These are phyloP conservation scores for Berkeleyomyces rouxiae DNA, from an alignment of 2,329 filamentous ascomycete genomes.

Conservation along the genomic window DNA sequence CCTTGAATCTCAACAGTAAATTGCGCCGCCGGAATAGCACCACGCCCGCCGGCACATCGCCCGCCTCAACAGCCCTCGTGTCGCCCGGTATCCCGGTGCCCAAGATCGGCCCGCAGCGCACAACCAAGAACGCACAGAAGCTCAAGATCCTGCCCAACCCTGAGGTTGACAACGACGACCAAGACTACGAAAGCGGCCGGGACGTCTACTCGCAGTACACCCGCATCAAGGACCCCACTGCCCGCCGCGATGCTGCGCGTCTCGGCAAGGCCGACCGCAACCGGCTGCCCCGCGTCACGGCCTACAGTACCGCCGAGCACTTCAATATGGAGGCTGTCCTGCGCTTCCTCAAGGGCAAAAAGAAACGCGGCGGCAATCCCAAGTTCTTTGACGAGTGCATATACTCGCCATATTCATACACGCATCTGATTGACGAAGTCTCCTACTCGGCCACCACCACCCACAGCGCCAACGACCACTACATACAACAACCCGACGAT, in stretches of 20 bases:
- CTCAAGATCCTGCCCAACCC: slow-evolving; percentile 91
- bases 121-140: slow-evolving; percentile 90
- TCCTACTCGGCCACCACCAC: slow-evolving; percentile 54
- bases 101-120: slow-evolving; percentile 88
- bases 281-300: slow-evolving; percentile 75
- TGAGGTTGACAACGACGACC: slow-evolving; percentile 58
- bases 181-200: slow-evolving; percentile 76
- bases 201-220: slow-evolving; percentile 98
- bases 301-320: slow-evolving; percentile 85
- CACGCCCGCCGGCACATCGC: slow-evolving; percentile 32
- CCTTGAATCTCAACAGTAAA: slow-evolving; percentile 57
- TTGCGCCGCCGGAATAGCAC: slow-evolving; percentile 66
- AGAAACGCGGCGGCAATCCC: slow-evolving; percentile 64
- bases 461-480: slow-evolving; percentile 21
- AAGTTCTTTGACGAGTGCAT: slow-evolving; percentile 97
- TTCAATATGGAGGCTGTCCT: slow-evolving; percentile 83
- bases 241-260: slow-evolving; percentile 76
- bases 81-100: slow-evolving; percentile 21
- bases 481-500: slow-evolving; percentile 19
- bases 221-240: slow-evolving; percentile 89
- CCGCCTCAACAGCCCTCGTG: slow-evolving; percentile 23
- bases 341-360: slow-evolving; percentile 75
- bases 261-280: slow-evolving; percentile 87
- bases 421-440: slow-evolving; percentile 40
- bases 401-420: slow-evolving; percentile 83